These are phyloP conservation scores for Tripterygium wilfordii DNA, from an alignment of 177 flowering plant species.

Conservation along the genomic window DNA sequence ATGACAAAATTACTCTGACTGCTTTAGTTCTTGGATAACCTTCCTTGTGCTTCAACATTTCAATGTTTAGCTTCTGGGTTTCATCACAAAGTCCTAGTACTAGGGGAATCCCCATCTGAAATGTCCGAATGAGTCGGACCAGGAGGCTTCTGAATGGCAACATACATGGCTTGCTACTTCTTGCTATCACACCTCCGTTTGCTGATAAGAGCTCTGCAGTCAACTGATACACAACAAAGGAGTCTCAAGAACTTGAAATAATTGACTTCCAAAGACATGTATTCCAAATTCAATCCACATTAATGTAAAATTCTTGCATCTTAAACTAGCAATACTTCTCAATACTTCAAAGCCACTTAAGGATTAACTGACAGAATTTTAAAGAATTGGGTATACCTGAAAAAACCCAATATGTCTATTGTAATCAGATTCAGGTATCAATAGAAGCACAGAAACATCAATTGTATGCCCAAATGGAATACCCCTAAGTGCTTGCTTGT, in stretches of 20 bases:
- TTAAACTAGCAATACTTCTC: too few species aligned
- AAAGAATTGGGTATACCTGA: slow-evolving; percentile 41
- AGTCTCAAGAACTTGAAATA: too few species aligned
- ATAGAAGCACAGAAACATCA: slow-evolving; percentile 40
- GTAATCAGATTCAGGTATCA: slow-evolving; percentile 82
- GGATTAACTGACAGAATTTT: background rate
- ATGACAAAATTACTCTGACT: slow-evolving; percentile 37
- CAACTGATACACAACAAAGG: slow-evolving; percentile 51
- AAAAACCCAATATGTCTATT: slow-evolving; percentile 66
- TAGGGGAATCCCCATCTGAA: slow-evolving; percentile 51
- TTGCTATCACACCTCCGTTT: slow-evolving; percentile 41
- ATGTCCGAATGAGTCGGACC: slow-evolving; percentile 39
- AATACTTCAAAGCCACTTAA: background rate
- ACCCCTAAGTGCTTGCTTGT: slow-evolving; percentile 13
- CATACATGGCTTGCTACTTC: slow-evolving; percentile 75
- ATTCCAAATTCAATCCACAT: too few species aligned
- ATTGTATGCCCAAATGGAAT: slow-evolving; percentile 63
- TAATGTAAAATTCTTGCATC: too few species aligned
- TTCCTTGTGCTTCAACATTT: slow-evolving; percentile 49
- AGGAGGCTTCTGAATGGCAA: slow-evolving; percentile 59
- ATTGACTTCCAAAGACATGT: too few species aligned
- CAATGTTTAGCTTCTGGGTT: slow-evolving; percentile 38
- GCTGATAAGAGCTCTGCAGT: slow-evolving; percentile 51
- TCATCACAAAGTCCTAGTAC: slow-evolving; percentile 55
- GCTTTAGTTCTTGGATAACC: slow-evolving; percentile 36